phyloP scores from a whole-genome alignment of 2,329 filamentous ascomycete genomes.

The Whalleya microplaca region DNA sequence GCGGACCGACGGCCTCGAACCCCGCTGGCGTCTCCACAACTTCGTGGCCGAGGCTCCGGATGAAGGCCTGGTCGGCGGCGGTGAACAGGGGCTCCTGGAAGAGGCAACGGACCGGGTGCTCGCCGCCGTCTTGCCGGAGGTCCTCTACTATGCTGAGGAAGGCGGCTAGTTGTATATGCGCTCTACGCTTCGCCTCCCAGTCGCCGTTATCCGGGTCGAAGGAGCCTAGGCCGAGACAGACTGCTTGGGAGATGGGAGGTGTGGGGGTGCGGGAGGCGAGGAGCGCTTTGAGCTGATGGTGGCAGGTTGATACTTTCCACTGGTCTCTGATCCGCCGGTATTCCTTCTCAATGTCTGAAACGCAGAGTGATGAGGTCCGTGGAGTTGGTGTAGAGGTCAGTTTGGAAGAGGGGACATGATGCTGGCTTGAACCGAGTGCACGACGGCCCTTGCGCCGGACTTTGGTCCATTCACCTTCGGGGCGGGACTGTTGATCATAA shows the following conservation, averaged over 20 bases:
- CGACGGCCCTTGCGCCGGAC: slow-evolving; percentile 29
- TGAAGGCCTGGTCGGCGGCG: slow-evolving; percentile 52
- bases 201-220: slow-evolving; percentile 55
- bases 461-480: slow-evolving; percentile 27
- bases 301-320: slow-evolving; percentile 36
- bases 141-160: slow-evolving; percentile 51
- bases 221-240: slow-evolving; percentile 60
- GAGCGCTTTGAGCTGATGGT: slow-evolving; percentile 39
- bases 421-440: not conserved
- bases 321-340: slow-evolving; percentile 27
- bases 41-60: slow-evolving; percentile 57
- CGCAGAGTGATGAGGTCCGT: slow-evolving; percentile 23
- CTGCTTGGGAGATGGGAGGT: slow-evolving; percentile 42
- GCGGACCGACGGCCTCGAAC: slow-evolving; percentile 51
- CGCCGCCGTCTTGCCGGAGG: slow-evolving; percentile 1
- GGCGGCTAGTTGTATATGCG: slow-evolving; percentile 57
- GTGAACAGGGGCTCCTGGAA: slow-evolving; percentile 62
- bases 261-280: slow-evolving; percentile 31
- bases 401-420: not conserved
- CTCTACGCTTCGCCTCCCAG: slow-evolving; percentile 49
- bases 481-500: not conserved
- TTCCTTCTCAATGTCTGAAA: slow-evolving; percentile 29
- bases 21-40: slow-evolving; percentile 56
- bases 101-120: slow-evolving; percentile 45
- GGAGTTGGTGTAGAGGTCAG: not conserved